Evolutionary conservation across 371 early-diverging fungal species (phyloP).

Genomic region (Lichtheimia ornata): DNA sequence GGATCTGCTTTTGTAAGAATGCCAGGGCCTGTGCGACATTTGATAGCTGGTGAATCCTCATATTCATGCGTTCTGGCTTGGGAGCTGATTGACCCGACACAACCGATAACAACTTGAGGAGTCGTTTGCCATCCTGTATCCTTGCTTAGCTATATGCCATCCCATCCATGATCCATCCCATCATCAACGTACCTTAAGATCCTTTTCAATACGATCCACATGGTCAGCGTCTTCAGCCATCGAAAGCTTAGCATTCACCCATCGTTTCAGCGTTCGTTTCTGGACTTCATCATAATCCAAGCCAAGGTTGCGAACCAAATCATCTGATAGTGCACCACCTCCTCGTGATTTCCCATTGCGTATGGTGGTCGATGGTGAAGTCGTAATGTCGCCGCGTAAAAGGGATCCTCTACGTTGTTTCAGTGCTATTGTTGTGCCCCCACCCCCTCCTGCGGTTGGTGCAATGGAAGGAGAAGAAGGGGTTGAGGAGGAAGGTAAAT

Average conservation of each 20-base stretch:
- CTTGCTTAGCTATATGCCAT: no score
- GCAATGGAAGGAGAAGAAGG: slow-evolving; percentile 11
- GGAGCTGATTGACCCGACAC: slow-evolving; percentile 56
- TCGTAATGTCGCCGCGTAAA: neutral
- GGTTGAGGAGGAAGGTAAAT: slow-evolving; percentile 8
- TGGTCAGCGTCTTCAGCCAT: slow-evolving; percentile 36
- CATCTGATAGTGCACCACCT: slow-evolving; percentile 15
- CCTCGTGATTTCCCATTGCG: neutral
- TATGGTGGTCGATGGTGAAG: slow-evolving; percentile 4
- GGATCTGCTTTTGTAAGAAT: slow-evolving; percentile 64
- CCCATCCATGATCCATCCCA: no score
- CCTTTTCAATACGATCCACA: slow-evolving; percentile 51
- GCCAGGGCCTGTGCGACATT: slow-evolving; percentile 77
- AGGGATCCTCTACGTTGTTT: slow-evolving; percentile 8
- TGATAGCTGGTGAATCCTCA: slow-evolving; percentile 79
- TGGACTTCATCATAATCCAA: slow-evolving; percentile 66
- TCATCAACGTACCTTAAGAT: slow-evolving; percentile 35
- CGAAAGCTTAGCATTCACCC: slow-evolving; percentile 77
- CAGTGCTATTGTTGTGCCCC: slow-evolving; percentile 6
- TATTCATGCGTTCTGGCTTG: slow-evolving; percentile 64
- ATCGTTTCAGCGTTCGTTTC: slow-evolving; percentile 78
- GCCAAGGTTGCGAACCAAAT: slow-evolving; percentile 42
- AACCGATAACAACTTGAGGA: slow-evolving; percentile 61
- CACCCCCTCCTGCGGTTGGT: slow-evolving; percentile 4
- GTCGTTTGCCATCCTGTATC: slow-evolving; percentile 54